Evolutionary conservation across 2,329 filamentous ascomycete species (phyloP), one percentile per base, ranked within the genome.

Genomic region (Meredithiella fracta): DNA sequence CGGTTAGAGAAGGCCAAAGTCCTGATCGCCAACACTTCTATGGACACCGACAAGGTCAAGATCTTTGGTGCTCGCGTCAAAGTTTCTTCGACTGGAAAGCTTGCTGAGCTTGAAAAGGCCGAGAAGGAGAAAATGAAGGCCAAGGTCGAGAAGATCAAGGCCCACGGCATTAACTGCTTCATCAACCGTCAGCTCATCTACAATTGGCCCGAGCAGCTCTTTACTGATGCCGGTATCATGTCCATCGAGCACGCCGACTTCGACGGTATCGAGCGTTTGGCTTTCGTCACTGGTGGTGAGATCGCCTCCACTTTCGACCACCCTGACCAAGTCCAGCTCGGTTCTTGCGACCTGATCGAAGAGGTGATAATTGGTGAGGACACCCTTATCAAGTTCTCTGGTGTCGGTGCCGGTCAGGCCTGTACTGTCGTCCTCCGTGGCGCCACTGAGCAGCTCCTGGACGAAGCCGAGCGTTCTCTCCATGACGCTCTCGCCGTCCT

Each of bases 41-140:
- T 98, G 92, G 92, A 98, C 71, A 98, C 92, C 37, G 92, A 98
- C 73, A 98, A 98, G 77, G 87, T 98, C 74, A 98, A 98, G 79
- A 97, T 98, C 65, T 98, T 98, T 65, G 92, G 92, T 61, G 92
- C 92, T 15, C 82, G 91, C 59, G 88, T 98, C 65, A 97, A 97
- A 78, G 92, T 98, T 59, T 86, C 87, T 63, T 91, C 88, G 31
- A 98, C 92, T 2, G 88, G 88, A 68, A 96, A 97, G 76, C 79
- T 98, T 52, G 92, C 92, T n/a, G 92, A 98, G 65, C 76, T 98
- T 55, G 92, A 98, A 71, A 95, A 94, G 78, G 92, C 92, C 4
- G 92, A 97, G 75, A 85, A 88, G 65, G 92, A 98, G 65, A 97
- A 97, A 82, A 98, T 98, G 92, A 94, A 90, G 77, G 85, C 86